These are phyloP conservation scores for Talaromyces sp. DNA, from an alignment of 2,329 filamentous ascomycete genomes.

Conservation along the genomic window DNA sequence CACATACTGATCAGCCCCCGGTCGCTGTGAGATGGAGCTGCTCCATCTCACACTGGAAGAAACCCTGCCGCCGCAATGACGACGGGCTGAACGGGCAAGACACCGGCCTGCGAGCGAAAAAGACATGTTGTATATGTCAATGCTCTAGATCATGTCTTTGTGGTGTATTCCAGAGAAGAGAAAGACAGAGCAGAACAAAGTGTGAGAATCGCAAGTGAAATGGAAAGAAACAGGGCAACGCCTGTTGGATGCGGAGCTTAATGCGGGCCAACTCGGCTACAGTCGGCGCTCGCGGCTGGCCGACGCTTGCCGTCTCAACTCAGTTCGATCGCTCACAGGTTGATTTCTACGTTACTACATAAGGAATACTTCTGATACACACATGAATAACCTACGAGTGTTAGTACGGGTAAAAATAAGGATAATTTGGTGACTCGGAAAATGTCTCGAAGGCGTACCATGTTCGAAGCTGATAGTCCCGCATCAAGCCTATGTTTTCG, in stretches of 20 bases:
- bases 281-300: conserved; percentile 13
- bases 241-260: background rate
- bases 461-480: no score
- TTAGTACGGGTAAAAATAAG: no score
- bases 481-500: no score
- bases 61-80: conserved; percentile 3
- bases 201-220: background rate
- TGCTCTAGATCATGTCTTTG: background rate
- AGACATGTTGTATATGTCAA: conserved; percentile 11
- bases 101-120: conserved; percentile 14
- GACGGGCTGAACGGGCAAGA: conserved; percentile 8
- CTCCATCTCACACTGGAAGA: conserved; percentile 40
- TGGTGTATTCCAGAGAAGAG: background rate
- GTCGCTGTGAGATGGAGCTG: conserved; percentile 50
- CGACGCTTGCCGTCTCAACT: background rate
- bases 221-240: background rate
- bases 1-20: conserved; percentile 54
- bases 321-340: background rate
- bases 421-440: no score
- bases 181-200: background rate
- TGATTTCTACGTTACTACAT: background rate
- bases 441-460: no score
- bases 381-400: no score
- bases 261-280: background rate
- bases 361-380: no score